Percentiles rank a stretch among this genome's conserved stretches.
Evolutionary conservation across 2,329 filamentous ascomycete species (phyloP).

Genomic region (Talaromyces verruculosus): DNA sequence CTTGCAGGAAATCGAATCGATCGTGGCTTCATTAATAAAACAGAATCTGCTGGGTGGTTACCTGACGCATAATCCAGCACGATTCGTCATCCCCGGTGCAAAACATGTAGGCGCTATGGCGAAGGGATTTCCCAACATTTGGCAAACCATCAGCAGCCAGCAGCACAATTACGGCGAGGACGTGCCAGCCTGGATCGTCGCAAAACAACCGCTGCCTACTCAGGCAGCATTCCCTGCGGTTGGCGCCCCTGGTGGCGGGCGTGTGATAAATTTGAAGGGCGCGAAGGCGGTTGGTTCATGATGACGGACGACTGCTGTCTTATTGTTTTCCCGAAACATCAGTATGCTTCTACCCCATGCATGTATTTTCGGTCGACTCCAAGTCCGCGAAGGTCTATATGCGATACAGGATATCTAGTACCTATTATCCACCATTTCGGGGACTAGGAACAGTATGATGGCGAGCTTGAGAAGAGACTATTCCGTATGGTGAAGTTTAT

Average conservation of each 20-base stretch:
- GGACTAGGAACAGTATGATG: background rate
- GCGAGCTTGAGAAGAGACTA: background rate
- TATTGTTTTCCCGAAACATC: background rate
- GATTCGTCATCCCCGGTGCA: constrained; percentile 80
- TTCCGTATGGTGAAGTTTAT: background rate
- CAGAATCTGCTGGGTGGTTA: constrained; percentile 83
- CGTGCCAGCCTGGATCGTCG: constrained; percentile 74
- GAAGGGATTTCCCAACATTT: constrained; percentile 68
- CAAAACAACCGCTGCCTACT: constrained; percentile 17
- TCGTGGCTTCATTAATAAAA: constrained; percentile 72
- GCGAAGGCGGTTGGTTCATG: constrained; percentile 52
- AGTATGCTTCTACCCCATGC: background rate
- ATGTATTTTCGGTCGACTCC: background rate
- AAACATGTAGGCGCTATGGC: constrained; percentile 41
- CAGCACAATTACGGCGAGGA: constrained; percentile 58
- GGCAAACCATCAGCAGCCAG: constrained; percentile 64
- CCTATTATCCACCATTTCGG: background rate
- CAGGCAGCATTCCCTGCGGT: constrained; percentile 16
- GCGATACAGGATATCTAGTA: background rate
- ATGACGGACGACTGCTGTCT: constrained; percentile 16
- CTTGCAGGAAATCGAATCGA: constrained; percentile 67
- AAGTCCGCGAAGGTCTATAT: background rate
- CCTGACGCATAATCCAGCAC: constrained; percentile 71
- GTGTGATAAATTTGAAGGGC: constrained; percentile 59
- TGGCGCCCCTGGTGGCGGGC: constrained; percentile 46